Conservation (phyloP, 2,329 filamentous ascomycete species). For the Stachybotrys elegans region DNA sequence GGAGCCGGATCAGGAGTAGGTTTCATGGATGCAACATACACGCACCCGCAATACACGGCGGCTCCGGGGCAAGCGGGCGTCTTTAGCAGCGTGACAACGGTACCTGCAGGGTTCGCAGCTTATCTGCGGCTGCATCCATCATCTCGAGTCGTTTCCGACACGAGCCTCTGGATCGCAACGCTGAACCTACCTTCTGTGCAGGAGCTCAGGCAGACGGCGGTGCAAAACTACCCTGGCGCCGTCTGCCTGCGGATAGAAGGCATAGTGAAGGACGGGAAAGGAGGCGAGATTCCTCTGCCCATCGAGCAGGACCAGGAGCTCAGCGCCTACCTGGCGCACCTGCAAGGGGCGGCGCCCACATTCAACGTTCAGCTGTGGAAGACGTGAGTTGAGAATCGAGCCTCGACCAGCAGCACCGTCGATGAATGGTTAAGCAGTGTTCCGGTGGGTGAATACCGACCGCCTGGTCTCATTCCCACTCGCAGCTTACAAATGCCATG, state of each 20-base stretch:
- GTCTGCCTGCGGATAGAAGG: constrained; percentile 60
- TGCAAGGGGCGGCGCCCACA: constrained; percentile 40
- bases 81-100: too few relatives aligned
- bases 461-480: too few relatives aligned
- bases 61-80: too few relatives aligned
- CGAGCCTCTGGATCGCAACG: constrained; percentile 62
- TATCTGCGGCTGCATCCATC: constrained; percentile 65
- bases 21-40: too few relatives aligned
- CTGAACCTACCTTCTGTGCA: constrained; percentile 52
- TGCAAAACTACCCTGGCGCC: constrained; percentile 55
- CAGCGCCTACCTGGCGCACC: constrained; percentile 64
- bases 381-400: constrained; percentile 9
- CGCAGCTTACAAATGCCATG: too few relatives aligned
- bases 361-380: constrained; percentile 37
- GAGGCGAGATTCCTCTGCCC: constrained; percentile 55
- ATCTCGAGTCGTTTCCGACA: constrained; percentile 48
- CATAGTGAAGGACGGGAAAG: constrained; percentile 54
- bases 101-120: constrained; percentile 50
- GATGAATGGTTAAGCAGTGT: too few relatives aligned
- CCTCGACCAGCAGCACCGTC: too few relatives aligned
- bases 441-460: too few relatives aligned
- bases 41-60: constrained; percentile 30
- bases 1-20: too few relatives aligned
- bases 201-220: constrained; percentile 59
- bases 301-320: constrained; percentile 70